A percentile compares a stretch with the other conserved stretches of the same genome.
These are phyloP conservation scores for Harringtonia lauricola DNA, from an alignment of 2,329 filamentous ascomycete genomes.

Conservation along the genomic window DNA sequence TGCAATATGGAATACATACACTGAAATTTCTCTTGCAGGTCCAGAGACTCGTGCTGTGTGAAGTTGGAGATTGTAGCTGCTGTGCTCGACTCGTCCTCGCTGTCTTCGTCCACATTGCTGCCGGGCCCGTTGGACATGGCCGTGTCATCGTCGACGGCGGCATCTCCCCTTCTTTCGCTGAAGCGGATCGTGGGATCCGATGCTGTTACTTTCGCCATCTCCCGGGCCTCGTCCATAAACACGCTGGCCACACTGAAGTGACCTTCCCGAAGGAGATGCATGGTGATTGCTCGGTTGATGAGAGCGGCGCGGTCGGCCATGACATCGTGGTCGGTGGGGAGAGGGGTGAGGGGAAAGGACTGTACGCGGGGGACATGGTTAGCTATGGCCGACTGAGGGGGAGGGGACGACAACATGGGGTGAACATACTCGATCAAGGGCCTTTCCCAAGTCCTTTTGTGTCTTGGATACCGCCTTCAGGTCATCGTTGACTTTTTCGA, in stretches of 20 bases:
- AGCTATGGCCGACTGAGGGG: neutral
- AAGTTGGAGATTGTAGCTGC: constrained; percentile 10
- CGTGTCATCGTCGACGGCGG: constrained; percentile 17
- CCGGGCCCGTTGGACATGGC: constrained; percentile 17
- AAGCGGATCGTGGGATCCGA: constrained; percentile 10
- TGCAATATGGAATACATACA: constrained; percentile 87
- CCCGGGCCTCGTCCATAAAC: constrained; percentile 61
- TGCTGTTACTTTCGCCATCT: constrained; percentile 10
- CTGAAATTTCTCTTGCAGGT: constrained; percentile 70
- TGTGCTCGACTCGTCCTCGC: constrained; percentile 10
- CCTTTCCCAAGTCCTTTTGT: constrained; percentile 74
- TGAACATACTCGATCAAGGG: constrained; percentile 61
- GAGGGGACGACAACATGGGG: neutral
- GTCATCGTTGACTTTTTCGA: constrained; percentile 70
- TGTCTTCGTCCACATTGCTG: constrained; percentile 18
- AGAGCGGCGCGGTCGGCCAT: constrained; percentile 64
- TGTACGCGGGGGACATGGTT: too few species aligned
- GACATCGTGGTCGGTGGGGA: constrained; percentile 70
- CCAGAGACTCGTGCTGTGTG: constrained; percentile 48
- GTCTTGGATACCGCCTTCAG: constrained; percentile 75
- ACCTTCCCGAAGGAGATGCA: constrained; percentile 92
- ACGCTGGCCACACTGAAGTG: constrained; percentile 81
- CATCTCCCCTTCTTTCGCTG: constrained; percentile 16
- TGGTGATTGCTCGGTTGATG: constrained; percentile 87
- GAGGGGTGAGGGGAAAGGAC: constrained; percentile 39